Percentiles rank a stretch among this genome's conserved stretches.
These are phyloP conservation scores for Brasilioporus rufonigricans DNA, from an alignment of 768 basidiomycete genomes.

Conservation along the genomic window DNA sequence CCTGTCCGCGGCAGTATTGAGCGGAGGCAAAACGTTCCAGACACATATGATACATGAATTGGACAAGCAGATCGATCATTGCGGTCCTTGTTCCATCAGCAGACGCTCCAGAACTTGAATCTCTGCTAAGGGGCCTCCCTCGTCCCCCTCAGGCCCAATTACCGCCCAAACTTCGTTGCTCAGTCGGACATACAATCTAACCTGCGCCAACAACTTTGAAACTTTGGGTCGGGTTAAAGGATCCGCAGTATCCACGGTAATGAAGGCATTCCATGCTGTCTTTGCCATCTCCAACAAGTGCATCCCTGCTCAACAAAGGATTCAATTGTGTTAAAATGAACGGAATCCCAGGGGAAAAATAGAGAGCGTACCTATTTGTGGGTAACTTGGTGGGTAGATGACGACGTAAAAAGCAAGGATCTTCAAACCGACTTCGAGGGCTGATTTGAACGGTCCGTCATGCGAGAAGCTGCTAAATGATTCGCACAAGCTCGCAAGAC, in stretches of 20 bases:
- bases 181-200: slow-evolving; percentile 38
- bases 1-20: background rate
- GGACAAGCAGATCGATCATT: background rate
- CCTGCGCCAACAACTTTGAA: slow-evolving; percentile 27
- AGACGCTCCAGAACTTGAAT: slow-evolving; percentile 43
- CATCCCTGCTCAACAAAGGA: slow-evolving; percentile 47
- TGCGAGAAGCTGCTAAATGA: slow-evolving; percentile 70
- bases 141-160: slow-evolving; percentile 63
- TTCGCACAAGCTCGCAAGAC: slow-evolving; percentile 56
- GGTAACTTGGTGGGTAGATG: slow-evolving; percentile 75
- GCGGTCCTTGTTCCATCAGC: slow-evolving; percentile 24
- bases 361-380: slow-evolving; percentile 65
- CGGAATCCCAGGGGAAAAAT: background rate
- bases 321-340: background rate
- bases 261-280: slow-evolving; percentile 67
- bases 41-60: too few species aligned
- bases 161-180: slow-evolving; percentile 42
- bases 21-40: background rate
- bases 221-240: slow-evolving; percentile 7
- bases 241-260: slow-evolving; percentile 31
- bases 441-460: slow-evolving; percentile 53
- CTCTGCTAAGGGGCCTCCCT: slow-evolving; percentile 57
- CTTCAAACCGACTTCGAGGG: slow-evolving; percentile 52
- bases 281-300: slow-evolving; percentile 76
- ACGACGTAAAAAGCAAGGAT: slow-evolving; percentile 65